A percentile compares a stretch with the other conserved stretches of the same genome.
Evolutionary conservation across 768 basidiomycete species (phyloP).

Genomic region (Rhodosporidiobolus sp.): DNA sequence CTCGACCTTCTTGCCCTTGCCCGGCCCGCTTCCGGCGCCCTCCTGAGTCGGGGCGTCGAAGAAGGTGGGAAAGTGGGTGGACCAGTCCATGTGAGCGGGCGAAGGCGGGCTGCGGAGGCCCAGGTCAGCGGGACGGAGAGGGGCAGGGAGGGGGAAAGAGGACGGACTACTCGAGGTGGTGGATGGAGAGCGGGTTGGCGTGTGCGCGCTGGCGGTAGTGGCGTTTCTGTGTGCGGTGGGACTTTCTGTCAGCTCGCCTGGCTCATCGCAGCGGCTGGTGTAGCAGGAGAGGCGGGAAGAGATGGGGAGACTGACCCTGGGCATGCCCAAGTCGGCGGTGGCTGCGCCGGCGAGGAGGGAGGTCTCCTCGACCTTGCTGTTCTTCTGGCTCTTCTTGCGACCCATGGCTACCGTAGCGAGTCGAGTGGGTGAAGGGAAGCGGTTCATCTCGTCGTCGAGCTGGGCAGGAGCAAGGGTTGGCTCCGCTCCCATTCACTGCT

Average conservation of each 20-base stretch:
- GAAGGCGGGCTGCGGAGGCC: slow-evolving; percentile 57
- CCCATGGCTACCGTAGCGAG: neutral
- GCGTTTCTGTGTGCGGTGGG: slow-evolving; percentile 49
- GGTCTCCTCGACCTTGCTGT: neutral
- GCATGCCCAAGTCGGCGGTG: slow-evolving; percentile 20
- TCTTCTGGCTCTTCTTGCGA: slow-evolving; percentile 10
- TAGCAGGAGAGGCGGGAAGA: neutral
- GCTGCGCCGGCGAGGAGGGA: slow-evolving; percentile 17
- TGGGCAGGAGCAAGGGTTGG: no score
- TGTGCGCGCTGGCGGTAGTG: slow-evolving; percentile 57
- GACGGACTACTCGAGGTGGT: slow-evolving; percentile 72
- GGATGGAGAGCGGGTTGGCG: slow-evolving; percentile 56
- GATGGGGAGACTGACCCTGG: slow-evolving; percentile 6
- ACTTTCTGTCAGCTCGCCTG: neutral
- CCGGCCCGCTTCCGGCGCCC: slow-evolving; percentile 38
- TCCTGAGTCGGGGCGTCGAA: slow-evolving; percentile 40
- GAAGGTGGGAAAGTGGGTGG: slow-evolving; percentile 73
- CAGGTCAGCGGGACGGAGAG: neutral
- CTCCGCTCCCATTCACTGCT: no score
- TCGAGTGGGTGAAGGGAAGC: neutral
- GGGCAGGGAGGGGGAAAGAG: neutral
- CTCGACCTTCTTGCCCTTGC: slow-evolving; percentile 67
- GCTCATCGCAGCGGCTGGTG: neutral
- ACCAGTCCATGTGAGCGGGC: slow-evolving; percentile 76
- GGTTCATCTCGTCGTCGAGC: no score